phyloP scores from a whole-genome alignment of 225 moss, liverwort and hornwort genomes.

The Rhytidiadelphus loreus region DNA sequence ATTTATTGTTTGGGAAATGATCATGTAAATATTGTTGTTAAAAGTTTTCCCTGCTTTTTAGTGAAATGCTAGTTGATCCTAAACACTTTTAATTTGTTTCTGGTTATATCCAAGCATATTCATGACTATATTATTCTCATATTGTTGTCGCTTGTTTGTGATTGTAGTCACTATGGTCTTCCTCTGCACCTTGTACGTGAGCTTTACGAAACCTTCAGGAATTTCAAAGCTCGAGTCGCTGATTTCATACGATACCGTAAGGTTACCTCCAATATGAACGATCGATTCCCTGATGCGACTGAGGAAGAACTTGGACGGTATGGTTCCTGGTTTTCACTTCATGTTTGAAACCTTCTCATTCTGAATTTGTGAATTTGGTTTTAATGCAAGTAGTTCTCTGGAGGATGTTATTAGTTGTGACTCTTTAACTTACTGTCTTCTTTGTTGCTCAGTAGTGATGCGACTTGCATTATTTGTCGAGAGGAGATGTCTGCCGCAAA shows the following conservation, averaged over 20 bases:
- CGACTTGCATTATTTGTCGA: slow-evolving; percentile 97
- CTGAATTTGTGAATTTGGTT: background rate
- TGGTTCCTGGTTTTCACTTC: background rate
- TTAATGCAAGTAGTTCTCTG: background rate
- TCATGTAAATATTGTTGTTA: background rate
- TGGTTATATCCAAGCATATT: background rate
- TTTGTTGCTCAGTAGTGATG: slow-evolving; percentile 69
- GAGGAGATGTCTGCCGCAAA: slow-evolving; percentile 99
- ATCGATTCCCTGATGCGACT: slow-evolving; percentile 95
- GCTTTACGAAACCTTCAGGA: slow-evolving; percentile 97
- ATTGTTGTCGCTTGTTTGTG: background rate
- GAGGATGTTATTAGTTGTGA: background rate
- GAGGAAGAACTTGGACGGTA: slow-evolving; percentile 96
- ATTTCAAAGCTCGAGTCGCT: slow-evolving; percentile 94
- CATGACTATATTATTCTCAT: background rate
- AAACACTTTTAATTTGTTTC: background rate
- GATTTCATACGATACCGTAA: slow-evolving; percentile 97
- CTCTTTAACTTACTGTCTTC: background rate
- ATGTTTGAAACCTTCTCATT: background rate
- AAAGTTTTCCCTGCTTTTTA: background rate
- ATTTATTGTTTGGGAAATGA: background rate
- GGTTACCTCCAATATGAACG: slow-evolving; percentile 98
- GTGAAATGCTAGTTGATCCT: background rate
- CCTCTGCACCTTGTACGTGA: slow-evolving; percentile 96
- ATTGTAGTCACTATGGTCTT: slow-evolving; percentile 81